Conservation (phyloP, 1,139 yeast species). For the Hansenula lynferdii region DNA sequence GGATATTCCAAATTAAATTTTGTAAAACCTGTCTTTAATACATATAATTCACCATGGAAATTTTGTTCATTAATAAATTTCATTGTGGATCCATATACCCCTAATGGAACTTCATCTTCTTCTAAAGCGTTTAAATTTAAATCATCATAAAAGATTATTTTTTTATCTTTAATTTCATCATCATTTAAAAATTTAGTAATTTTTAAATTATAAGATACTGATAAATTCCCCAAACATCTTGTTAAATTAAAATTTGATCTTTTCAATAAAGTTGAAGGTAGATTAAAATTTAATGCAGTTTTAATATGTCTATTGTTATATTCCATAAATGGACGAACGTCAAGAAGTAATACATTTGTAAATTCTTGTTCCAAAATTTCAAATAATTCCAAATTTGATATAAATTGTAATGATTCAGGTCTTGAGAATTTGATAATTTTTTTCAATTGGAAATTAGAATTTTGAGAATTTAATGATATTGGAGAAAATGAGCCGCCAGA, state of each 20-base stretch:
- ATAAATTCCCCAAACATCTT: constrained; percentile 34
- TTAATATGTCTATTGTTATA: constrained; percentile 45
- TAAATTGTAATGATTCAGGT: background rate
- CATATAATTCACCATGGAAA: constrained; percentile 28
- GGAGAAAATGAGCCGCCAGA: background rate
- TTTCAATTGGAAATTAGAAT: constrained; percentile 7
- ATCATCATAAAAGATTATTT: constrained; percentile 31
- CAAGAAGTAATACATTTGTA: constrained; percentile 41
- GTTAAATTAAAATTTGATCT: constrained; percentile 57
- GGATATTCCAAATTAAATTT: constrained; percentile 24
- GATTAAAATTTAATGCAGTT: constrained; percentile 62
- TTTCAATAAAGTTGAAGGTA: constrained; percentile 74
- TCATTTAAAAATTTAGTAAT: constrained; percentile 19
- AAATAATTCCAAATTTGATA: constrained; percentile 7
- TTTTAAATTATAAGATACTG: constrained; percentile 30
- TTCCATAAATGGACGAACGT: constrained; percentile 68
- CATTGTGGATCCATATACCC: constrained; percentile 40
- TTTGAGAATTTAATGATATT: background rate
- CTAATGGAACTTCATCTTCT: constrained; percentile 30
- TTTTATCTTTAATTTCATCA: constrained; percentile 10
- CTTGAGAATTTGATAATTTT: background rate
- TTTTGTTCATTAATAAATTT: constrained; percentile 36
- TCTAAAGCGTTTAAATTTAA: constrained; percentile 15
- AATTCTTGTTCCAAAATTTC: background rate
- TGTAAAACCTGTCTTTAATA: constrained; percentile 32